Evolutionary conservation across 352 stramenopile species (phyloP).

Genomic region (Paralagenidium karlingii): DNA sequence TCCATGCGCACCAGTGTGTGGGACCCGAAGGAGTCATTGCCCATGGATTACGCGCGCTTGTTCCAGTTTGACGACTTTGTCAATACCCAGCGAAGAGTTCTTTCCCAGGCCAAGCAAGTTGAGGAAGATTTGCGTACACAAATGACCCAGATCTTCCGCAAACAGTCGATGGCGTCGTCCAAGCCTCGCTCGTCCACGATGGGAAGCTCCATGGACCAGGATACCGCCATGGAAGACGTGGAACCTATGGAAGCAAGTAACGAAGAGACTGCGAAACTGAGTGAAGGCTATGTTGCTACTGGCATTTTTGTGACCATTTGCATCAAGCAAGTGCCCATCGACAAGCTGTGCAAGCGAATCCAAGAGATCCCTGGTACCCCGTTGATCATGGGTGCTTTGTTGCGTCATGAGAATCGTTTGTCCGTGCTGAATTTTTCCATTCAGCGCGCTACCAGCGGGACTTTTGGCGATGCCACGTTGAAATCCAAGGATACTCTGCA

Average conservation of each 20-base stretch:
- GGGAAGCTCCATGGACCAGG: too few species aligned
- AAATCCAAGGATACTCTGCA: constrained; percentile 95
- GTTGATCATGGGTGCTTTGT: constrained; percentile 72
- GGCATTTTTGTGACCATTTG: constrained; percentile 89
- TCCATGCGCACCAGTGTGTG: constrained; percentile 93
- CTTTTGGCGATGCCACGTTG: constrained; percentile 81
- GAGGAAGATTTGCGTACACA: constrained; percentile 33
- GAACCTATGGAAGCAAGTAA: constrained; percentile 50
- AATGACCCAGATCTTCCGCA: constrained; percentile 46
- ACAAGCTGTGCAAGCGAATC: constrained; percentile 36
- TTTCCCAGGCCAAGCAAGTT: constrained; percentile 64
- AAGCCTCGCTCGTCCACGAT: constrained; percentile 45
- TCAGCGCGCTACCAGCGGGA: constrained; percentile 35
- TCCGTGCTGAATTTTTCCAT: constrained; percentile 97
- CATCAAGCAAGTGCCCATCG: constrained; percentile 50
- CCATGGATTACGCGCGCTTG: constrained; percentile 92
- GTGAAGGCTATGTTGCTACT: constrained; percentile 89
- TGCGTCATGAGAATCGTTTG: constrained; percentile 96
- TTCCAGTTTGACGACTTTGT: constrained; percentile 96
- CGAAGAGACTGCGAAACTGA: constrained; percentile 28
- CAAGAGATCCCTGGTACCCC: constrained; percentile 42
- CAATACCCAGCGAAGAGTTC: constrained; percentile 87
- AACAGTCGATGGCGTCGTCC: constrained; percentile 28
- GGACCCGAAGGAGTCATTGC: constrained; percentile 98
- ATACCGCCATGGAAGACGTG: constrained; percentile 77